phyloP scores from a whole-genome alignment of 1,284 basidiomycete species.

The Exobasidium rhododendri region DNA sequence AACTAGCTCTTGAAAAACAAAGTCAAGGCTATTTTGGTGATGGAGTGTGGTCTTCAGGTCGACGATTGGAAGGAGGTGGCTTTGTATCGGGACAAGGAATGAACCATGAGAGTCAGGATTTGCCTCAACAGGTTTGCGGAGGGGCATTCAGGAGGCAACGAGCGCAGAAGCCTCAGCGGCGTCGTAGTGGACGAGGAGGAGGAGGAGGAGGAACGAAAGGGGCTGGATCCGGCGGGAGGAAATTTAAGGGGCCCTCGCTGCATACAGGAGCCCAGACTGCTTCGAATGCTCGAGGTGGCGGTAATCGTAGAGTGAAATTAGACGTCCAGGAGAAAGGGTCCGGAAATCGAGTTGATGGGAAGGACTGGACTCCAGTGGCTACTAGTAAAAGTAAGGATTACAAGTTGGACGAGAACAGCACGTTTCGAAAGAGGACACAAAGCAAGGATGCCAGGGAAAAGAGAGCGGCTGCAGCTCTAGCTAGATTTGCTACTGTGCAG shows the following conservation, averaged over 20 bases:
- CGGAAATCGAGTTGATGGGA: slow-evolving; percentile 34
- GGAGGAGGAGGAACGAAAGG: slow-evolving; percentile 4
- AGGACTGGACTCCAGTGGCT: slow-evolving; percentile 29
- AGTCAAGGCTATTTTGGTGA: slow-evolving; percentile 40
- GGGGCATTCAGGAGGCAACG: slow-evolving; percentile 23
- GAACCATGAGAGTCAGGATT: slow-evolving; percentile 18
- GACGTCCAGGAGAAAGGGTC: slow-evolving; percentile 20
- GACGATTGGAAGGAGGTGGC: slow-evolving; percentile 27
- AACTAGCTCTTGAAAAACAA: slow-evolving; percentile 30
- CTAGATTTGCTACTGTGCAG: slow-evolving; percentile 11
- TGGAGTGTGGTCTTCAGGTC: slow-evolving; percentile 41
- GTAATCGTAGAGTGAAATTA: slow-evolving; percentile 20
- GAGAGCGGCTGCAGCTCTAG: slow-evolving; percentile 12
- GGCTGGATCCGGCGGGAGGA: background rate
- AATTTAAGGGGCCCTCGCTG: slow-evolving; percentile 26
- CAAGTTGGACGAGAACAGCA: slow-evolving; percentile 38
- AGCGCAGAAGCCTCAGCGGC: background rate
- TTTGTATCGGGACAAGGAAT: slow-evolving; percentile 29
- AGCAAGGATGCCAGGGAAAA: slow-evolving; percentile 12
- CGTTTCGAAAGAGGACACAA: slow-evolving; percentile 30
- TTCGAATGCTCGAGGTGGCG: slow-evolving; percentile 26
- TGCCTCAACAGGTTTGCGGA: slow-evolving; percentile 38
- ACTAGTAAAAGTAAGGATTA: slow-evolving; percentile 23
- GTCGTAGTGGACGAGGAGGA: background rate
- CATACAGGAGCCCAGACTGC: slow-evolving; percentile 43